These are phyloP conservation scores for Rhododendron kiyosumense DNA, from an alignment of 148 eudicot species.

Conservation along the genomic window DNA sequence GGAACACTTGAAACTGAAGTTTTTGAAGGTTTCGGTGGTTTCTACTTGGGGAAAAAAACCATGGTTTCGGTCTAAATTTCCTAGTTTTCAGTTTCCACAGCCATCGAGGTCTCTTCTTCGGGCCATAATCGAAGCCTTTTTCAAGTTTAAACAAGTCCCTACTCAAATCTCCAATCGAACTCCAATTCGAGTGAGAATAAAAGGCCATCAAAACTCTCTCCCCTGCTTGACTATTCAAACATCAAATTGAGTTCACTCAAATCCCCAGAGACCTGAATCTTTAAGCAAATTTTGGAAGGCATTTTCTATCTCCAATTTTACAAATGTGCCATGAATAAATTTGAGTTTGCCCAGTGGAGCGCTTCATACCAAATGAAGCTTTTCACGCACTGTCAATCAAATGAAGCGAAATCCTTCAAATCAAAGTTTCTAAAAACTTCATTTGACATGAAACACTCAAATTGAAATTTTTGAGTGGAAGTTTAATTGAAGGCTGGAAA, in stretches of 20 bases:
- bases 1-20: no score
- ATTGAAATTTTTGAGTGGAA: background rate
- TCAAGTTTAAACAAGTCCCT: background rate
- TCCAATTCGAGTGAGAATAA: background rate
- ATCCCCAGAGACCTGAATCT: no score
- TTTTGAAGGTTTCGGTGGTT: no score
- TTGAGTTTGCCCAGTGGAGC: background rate
- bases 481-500: background rate
- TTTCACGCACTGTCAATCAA: background rate
- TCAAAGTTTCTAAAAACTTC: no score
- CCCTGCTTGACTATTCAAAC: background rate
- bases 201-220: background rate
- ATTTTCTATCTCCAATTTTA: no score
- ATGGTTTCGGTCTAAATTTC: no score
- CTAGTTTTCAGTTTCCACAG: no score
- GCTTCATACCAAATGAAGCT: background rate
- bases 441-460: no score
- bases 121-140: no score
- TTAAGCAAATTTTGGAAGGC: background rate
- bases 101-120: no score
- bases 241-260: background rate
- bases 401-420: background rate
- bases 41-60: no score
- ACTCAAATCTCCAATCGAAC: no score
- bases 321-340: background rate